Evolutionary conservation across 768 basidiomycete species (phyloP).

Genomic region (Omphalotus guepiniiformis): DNA sequence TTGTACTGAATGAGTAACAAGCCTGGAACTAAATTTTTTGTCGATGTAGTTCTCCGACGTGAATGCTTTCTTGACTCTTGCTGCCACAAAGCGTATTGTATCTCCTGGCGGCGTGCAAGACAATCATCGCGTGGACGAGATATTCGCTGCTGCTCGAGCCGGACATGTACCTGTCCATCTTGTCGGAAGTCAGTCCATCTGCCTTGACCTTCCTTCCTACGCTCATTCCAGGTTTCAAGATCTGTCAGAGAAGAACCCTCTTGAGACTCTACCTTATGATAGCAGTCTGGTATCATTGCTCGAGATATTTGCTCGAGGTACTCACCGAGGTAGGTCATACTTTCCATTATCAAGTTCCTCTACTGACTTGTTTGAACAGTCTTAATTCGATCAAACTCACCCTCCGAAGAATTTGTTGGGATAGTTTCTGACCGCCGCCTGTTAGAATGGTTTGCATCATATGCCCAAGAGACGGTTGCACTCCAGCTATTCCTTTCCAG

Average conservation of each 20-base stretch:
- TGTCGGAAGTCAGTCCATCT: constrained; percentile 61
- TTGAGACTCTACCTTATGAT: constrained; percentile 57
- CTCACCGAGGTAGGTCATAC: constrained; percentile 58
- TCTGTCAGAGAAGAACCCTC: constrained; percentile 80
- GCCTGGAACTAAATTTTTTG: background rate
- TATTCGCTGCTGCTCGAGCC: constrained; percentile 68
- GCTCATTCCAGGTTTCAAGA: constrained; percentile 37
- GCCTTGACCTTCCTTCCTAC: background rate
- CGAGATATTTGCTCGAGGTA: constrained; percentile 62
- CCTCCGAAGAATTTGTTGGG: constrained; percentile 51
- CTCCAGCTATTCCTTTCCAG: constrained; percentile 47
- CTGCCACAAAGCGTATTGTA: constrained; percentile 73
- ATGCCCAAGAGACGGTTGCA: constrained; percentile 42
- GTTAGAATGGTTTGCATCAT: constrained; percentile 63
- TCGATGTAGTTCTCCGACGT: constrained; percentile 71
- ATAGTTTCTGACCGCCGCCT: constrained; percentile 73
- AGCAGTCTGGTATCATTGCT: constrained; percentile 63
- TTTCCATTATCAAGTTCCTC: background rate
- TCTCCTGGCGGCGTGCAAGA: constrained; percentile 54
- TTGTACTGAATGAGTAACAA: background rate
- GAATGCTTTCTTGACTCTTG: constrained; percentile 82
- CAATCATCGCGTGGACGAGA: constrained; percentile 59
- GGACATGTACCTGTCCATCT: constrained; percentile 72
- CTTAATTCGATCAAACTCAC: constrained; percentile 46
- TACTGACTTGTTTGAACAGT: constrained; percentile 30